Evolutionary conservation across 148 eudicot genomes (phyloP).

Genomic region (Chenopodium suecicum): DNA sequence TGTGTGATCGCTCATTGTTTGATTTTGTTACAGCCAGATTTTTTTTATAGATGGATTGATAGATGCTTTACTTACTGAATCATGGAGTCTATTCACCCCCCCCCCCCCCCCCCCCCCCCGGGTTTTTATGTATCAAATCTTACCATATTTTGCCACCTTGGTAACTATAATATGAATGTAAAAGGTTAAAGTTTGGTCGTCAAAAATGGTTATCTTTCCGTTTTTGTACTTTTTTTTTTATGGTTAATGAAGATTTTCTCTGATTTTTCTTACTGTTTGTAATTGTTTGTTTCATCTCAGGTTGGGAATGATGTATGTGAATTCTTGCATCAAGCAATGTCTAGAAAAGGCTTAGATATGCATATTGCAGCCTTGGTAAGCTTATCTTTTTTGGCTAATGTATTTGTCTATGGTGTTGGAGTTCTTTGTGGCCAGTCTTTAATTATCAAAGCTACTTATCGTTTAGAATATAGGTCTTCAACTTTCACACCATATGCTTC

Average conservation of each 20-base stretch:
- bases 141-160: neutral
- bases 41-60: neutral
- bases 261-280: neutral
- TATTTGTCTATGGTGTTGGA: neutral
- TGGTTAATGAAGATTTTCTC: neutral
- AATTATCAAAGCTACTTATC: neutral
- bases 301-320: conserved; percentile 74
- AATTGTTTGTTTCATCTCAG: conserved; percentile 34
- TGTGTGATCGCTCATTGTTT: conserved; percentile 19
- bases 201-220: neutral
- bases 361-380: conserved; percentile 73
- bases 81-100: neutral
- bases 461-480: neutral
- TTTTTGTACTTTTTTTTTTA: neutral
- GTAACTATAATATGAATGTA: neutral
- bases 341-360: conserved; percentile 64
- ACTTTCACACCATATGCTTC: neutral
- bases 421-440: neutral
- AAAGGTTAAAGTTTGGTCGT: neutral
- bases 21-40: neutral
- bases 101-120: neutral
- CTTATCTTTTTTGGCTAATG: neutral
- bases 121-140: too few relatives aligned
- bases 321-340: conserved; percentile 59
- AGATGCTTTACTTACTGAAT: neutral